phyloP scores from a whole-genome alignment of 495 filamentous ascomycete species.

The Elaphomyces granulatus region DNA sequence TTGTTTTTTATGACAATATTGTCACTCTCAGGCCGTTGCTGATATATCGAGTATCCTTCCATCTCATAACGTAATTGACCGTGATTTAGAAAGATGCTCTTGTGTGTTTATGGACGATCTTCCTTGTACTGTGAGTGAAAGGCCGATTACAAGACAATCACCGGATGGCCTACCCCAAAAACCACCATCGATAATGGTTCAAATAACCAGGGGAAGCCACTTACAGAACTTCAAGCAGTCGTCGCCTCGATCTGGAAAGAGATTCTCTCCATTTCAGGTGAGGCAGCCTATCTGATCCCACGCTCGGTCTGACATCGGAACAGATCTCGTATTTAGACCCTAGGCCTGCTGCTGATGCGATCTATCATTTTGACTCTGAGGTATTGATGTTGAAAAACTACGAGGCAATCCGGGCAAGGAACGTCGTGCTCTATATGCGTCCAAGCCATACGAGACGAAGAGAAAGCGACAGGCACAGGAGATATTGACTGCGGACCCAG shows the following conservation, averaged over 20 bases:
- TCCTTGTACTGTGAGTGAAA: conserved; percentile 1
- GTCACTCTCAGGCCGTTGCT: too few species aligned
- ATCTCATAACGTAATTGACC: conserved; percentile 1
- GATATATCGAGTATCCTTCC: conserved; percentile 1
- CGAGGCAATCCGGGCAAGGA: neutral
- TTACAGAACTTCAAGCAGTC: neutral
- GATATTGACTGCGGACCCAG: too few species aligned
- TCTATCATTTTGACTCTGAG: conserved; percentile 1
- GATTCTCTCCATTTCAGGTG: conserved; percentile 1
- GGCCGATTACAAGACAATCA: conserved; percentile 2
- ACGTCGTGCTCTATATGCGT: too few species aligned
- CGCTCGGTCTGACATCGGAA: neutral
- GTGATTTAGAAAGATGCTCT: conserved; percentile 12
- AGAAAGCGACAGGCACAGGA: too few species aligned
- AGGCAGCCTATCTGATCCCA: neutral
- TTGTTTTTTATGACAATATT: too few species aligned
- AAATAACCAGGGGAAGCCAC: conserved; percentile 7
- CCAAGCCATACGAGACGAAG: too few species aligned
- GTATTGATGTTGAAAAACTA: conserved; percentile 1
- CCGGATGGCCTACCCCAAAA: conserved; percentile 22
- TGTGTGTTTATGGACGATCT: conserved; percentile 20
- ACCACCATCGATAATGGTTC: conserved; percentile 15
- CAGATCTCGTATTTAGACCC: neutral
- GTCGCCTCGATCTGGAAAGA: conserved; percentile 1
- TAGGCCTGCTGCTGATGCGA: neutral